phyloP scores from a whole-genome alignment of 768 basidiomycete species.

The Psilocybe subaeruginosa region DNA sequence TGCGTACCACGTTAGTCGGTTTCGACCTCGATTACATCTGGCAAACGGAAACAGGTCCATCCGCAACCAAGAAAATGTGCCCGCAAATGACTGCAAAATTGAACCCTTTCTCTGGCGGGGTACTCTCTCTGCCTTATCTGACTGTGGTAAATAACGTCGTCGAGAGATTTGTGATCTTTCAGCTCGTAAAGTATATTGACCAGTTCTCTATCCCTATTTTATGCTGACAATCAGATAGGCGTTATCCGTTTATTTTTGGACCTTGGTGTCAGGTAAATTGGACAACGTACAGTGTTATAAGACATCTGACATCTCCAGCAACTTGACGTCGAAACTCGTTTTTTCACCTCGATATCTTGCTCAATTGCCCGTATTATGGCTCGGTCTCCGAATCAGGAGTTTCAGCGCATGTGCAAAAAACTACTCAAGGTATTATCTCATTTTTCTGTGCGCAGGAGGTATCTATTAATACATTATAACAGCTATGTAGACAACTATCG shows the following conservation, averaged over 20 bases:
- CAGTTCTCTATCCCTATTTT: constrained; percentile 1
- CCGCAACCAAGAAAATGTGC: background rate
- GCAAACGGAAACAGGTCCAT: constrained; percentile 17
- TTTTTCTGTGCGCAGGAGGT: background rate
- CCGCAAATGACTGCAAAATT: constrained; percentile 13
- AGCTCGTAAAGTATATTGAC: constrained; percentile 58
- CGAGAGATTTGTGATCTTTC: constrained; percentile 55
- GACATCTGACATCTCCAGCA: constrained; percentile 40
- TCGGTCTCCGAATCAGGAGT: constrained; percentile 52
- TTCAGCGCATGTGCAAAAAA: constrained; percentile 45
- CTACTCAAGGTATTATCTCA: constrained; percentile 48
- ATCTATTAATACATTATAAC: background rate
- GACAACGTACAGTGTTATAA: background rate
- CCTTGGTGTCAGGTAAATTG: constrained; percentile 62
- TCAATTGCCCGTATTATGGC: constrained; percentile 54
- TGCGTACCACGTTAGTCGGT: constrained; percentile 19
- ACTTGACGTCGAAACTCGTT: constrained; percentile 53
- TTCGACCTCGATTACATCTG: constrained; percentile 29
- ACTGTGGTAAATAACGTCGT: constrained; percentile 54
- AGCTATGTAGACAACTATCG: constrained; percentile 11
- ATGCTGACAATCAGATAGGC: constrained; percentile 40
- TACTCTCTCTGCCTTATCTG: constrained; percentile 56
- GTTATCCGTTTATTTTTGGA: constrained; percentile 81
- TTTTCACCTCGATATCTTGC: constrained; percentile 49
- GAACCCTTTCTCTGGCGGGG: constrained; percentile 53